Base-by-base conservation (phyloP, 2,329 filamentous ascomycete genomes). In the Sphaerulina populicola region DNA sequence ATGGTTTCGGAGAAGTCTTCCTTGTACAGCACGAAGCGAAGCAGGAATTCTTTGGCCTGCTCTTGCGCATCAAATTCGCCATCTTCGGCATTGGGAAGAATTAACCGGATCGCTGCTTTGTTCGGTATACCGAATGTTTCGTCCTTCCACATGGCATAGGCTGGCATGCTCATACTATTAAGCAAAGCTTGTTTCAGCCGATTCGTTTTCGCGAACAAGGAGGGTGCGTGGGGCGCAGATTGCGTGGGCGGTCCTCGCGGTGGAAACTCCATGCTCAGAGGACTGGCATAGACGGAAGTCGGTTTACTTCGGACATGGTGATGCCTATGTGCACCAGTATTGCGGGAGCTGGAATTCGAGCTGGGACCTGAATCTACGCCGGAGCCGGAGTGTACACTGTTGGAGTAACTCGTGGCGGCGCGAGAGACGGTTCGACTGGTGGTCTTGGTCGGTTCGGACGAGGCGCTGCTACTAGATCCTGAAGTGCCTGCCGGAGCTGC, bases 71-170 rank as follows among this genome's bases (percentile, higher is more conserved):
- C 63, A 38, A 55, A 62, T 2, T 60, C 67, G 31, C 40, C 42
- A 30, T 71, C 57, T 31, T 65, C 61, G 14, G 64, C 60, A 51
- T 62, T 64, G 7, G 64, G 64, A 37, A 63, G 66, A 4, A 68
- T 54, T 2, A 75, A 60, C 44, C 68, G 65, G 14, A 75, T 62
- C 40, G 73, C 78, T 3, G 84, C 83, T 58, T 77, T 79, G 62
- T 91, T 91, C 3, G 85, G 82, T 39, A 88, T 81, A 0, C 80
- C 82, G 42, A 88, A 81, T 43, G 79, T 84, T 47, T 84, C 80
- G 57, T 91, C 86, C 62, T 83, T 85, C 86, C 86, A 90, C 81
- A 89, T 86, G 21, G 84, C 83, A 40, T 89, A 72, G 18, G 88
- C 83, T 0, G 86, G 86, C 63, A 87, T 81, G 54, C 81, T 78